These are phyloP conservation scores for Peterozyma toletana DNA, from an alignment of 805 yeast species.

Conservation along the genomic window DNA sequence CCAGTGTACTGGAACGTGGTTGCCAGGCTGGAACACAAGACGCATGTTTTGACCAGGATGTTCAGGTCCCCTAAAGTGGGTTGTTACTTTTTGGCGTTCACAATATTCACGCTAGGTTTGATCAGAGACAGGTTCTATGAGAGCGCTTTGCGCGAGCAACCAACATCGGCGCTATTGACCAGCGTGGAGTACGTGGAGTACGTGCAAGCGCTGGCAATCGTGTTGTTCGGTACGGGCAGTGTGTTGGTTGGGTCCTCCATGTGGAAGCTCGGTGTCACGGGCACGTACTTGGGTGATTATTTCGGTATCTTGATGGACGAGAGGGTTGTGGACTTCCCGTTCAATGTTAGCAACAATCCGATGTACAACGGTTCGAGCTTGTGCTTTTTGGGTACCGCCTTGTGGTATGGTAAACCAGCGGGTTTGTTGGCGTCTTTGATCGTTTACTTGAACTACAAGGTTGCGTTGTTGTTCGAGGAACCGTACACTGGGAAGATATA, in stretches of 20 bases:
- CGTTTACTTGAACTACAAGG: constrained; percentile 74
- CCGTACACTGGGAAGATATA: constrained; percentile 93
- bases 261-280: constrained; percentile 92
- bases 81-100: constrained; percentile 75
- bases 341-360: constrained; percentile 85
- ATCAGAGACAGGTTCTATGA: constrained; percentile 72
- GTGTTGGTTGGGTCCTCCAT: constrained; percentile 76
- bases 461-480: constrained; percentile 87
- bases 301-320: constrained; percentile 92
- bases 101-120: constrained; percentile 83
- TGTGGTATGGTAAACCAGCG: constrained; percentile 84
- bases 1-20: constrained; percentile 94
- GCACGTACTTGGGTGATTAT: constrained; percentile 95
- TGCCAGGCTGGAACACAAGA: constrained; percentile 80
- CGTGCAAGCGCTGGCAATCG: constrained; percentile 45
- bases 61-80: constrained; percentile 64
- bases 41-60: constrained; percentile 67
- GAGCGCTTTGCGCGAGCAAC: constrained; percentile 65
- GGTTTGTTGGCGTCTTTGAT: constrained; percentile 68
- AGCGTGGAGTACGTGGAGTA: constrained; percentile 22
- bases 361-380: constrained; percentile 94
- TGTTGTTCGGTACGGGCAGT: constrained; percentile 62
- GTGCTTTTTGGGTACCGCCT: constrained; percentile 84
- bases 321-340: constrained; percentile 89
- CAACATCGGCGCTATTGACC: constrained; percentile 49